Percentiles rank a stretch among this genome's conserved stretches.
Evolutionary conservation across 257 asterid genomes (phyloP).

Genomic region (Solanum bulbocastanum): DNA sequence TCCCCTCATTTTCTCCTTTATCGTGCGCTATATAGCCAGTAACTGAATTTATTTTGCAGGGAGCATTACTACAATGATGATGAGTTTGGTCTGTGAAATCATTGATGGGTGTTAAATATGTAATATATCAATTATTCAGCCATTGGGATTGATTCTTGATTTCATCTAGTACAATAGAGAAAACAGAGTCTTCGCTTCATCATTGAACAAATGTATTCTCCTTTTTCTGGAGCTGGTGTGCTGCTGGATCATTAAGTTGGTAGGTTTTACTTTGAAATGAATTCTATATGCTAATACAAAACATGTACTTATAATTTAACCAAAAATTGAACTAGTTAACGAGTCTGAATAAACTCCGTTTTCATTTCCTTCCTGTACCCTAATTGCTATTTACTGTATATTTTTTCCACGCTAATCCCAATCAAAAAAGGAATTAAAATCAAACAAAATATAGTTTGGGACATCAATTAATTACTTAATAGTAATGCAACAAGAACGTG

Average conservation of each 20-base stretch:
- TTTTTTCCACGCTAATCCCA: background rate
- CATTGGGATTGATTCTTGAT: background rate
- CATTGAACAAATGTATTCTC: background rate
- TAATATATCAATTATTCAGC: background rate
- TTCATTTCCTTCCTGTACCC: background rate
- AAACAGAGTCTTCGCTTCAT: background rate
- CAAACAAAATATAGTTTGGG: background rate
- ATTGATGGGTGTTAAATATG: background rate
- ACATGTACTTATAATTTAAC: background rate
- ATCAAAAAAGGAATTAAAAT: background rate
- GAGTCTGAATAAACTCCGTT: background rate
- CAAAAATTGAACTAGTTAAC: background rate
- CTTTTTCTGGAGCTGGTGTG: background rate
- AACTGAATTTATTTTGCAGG: constrained; percentile 27
- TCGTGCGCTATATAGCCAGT: background rate
- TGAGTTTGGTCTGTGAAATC: constrained; percentile 1
- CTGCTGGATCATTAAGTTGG: background rate
- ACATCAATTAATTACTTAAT: no score
- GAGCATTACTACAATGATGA: constrained; percentile 32
- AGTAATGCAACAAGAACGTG: no score
- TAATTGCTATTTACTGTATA: background rate
- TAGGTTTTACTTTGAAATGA: background rate
- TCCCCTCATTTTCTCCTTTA: background rate
- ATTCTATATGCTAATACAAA: background rate
- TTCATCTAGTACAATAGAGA: background rate